Base-by-base conservation (phyloP, 2,329 filamentous ascomycete genomes). In the Zalaria obscura region DNA sequence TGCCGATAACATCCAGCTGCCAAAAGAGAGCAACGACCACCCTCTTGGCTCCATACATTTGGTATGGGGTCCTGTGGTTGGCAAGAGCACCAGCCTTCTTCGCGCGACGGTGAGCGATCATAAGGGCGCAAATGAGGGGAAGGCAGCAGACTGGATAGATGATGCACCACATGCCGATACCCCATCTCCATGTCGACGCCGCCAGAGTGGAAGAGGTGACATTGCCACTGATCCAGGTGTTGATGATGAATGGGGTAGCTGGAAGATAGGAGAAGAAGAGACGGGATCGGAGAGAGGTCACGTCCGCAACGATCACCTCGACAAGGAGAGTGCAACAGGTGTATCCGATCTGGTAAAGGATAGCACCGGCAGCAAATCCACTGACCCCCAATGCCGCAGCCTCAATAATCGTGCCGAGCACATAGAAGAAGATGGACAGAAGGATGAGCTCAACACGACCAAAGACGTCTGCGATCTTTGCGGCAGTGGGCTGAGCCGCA, bases 221-320 rank as follows among this genome's bases (percentile, higher is more conserved):
- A 46, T 73, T 68, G 18, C 76, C 76, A 45, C 72, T 73, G 9
- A 79, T 66, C 76, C 76, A 80, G 0, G 75, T 75, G 50, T 79
- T 80, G 55, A 65, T 62, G 36, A 78, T 52, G 50, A 76, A 78
- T 0, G 75, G 75, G 3, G 69, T 53, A 0, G 72, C 70, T 0
- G 75, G 75, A n/a, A 80, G 61, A 51, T 78, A 81, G 38, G 72
- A 77, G 62, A 79, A 80, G 49, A 81, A 63, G 5, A 81, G 62
- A 52, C 78, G 75, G 7, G 73, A 66, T 9, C 75, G 70, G 5
- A 75, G 70, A 1, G 77, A 80, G 2, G 76, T 78, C 26, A 76
- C 66, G 48, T 82, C 78, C 36, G 69, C 76, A 36, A 81, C 63
- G 45, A 82, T 68, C 50, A 81, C 73, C 55, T 81, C 75, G 25